Conservation (phyloP, 169 alveolate genomes). For the Plasmodium vivax region DNA sequence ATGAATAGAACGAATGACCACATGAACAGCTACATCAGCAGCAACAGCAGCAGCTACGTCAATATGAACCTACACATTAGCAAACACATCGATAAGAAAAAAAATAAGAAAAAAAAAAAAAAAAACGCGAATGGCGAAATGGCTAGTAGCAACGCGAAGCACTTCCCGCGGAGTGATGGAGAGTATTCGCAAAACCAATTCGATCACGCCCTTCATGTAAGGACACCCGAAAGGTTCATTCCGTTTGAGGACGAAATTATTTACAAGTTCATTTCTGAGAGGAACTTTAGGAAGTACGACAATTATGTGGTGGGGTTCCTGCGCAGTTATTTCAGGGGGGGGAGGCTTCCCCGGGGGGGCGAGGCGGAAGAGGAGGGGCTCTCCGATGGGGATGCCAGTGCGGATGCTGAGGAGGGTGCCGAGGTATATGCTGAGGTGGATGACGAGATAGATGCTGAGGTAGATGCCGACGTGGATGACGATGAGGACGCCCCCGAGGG, state of each 20-base stretch:
- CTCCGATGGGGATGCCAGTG: not conserved
- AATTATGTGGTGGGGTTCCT: conserved; percentile 30
- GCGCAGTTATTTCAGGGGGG: conserved; percentile 19
- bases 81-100: conserved; percentile 13
- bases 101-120: conserved; percentile 36
- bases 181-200: not conserved
- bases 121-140: not conserved
- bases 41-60: not conserved
- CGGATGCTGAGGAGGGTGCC: not conserved
- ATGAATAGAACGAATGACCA: not conserved
- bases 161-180: not conserved
- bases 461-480: not conserved
- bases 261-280: conserved; percentile 52
- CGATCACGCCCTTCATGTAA: not conserved
- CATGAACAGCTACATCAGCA: not conserved
- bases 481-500: not conserved
- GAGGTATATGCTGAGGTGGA: too few species aligned
- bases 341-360: not conserved
- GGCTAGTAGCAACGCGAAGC: not conserved
- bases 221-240: not conserved
- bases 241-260: conserved; percentile 55
- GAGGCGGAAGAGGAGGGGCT: not conserved
- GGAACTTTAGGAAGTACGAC: conserved; percentile 37
- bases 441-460: not conserved
- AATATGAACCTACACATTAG: not conserved